These are phyloP conservation scores for Ascosphaera pollenicola DNA, from an alignment of 2,329 filamentous ascomycete species.

Conservation along the genomic window DNA sequence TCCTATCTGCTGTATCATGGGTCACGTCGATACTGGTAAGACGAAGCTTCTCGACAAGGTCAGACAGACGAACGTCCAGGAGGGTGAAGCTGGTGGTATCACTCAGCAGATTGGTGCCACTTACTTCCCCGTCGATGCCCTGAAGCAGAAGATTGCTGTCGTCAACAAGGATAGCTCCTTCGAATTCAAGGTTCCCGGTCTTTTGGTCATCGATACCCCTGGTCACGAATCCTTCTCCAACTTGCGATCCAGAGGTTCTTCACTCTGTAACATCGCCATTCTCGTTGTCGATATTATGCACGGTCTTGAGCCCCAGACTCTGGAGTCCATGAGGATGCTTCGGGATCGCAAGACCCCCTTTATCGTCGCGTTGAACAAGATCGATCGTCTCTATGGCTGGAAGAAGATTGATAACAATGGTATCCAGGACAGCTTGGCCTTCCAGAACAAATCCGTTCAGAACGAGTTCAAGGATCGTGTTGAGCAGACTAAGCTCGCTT, in stretches of 20 bases:
- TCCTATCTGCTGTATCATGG: conserved; percentile 98
- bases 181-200: conserved; percentile 92
- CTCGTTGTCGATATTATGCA: conserved; percentile 99
- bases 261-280: conserved; percentile 97
- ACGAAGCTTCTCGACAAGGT: conserved; percentile 99
- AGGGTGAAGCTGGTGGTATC: conserved; percentile 97
- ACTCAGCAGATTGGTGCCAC: conserved; percentile 99
- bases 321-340: conserved; percentile 90
- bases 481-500: conserved; percentile 76
- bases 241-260: conserved; percentile 85
- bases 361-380: conserved; percentile 98
- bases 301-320: conserved; percentile 87
- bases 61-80: conserved; percentile 93
- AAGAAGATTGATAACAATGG: conserved; percentile 98
- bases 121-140: conserved; percentile 90
- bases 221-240: conserved; percentile 99
- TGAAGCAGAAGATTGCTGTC: conserved; percentile 77
- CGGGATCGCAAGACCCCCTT: conserved; percentile 91
- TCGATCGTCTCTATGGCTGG: conserved; percentile 98
- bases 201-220: conserved; percentile 92
- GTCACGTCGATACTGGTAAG: conserved; percentile 99
- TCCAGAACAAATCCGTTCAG: conserved; percentile 84
- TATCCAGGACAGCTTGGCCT: conserved; percentile 72
- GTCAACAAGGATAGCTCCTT: conserved; percentile 80
- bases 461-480: conserved; percentile 85